Conservation (phyloP, 164 flowering plant species). For the Kalanchoe fedtschenkoi region DNA sequence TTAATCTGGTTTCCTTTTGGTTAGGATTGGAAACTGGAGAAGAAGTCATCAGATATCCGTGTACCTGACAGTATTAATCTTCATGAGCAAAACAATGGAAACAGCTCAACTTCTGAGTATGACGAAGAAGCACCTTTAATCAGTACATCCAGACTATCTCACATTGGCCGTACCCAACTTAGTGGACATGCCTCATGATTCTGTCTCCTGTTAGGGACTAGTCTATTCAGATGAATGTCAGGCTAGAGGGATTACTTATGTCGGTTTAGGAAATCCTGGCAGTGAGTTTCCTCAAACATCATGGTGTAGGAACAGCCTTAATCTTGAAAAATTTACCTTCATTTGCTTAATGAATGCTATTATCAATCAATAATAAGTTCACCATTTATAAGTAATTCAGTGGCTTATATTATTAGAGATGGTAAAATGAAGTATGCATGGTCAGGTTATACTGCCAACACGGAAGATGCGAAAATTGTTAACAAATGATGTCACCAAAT, state of each 20-base stretch:
- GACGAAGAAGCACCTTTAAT: conserved; percentile 87
- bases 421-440: neutral
- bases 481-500: no score
- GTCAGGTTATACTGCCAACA: no score
- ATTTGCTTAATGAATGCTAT: neutral
- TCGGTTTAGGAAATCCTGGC: neutral
- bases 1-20: neutral
- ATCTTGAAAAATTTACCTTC: neutral
- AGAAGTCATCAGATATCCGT: conserved; percentile 70
- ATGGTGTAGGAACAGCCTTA: neutral
- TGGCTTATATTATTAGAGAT: no score
- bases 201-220: neutral
- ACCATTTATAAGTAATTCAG: neutral
- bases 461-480: no score
- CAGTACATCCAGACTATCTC: conserved; percentile 57
- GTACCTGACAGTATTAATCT: conserved; percentile 20
- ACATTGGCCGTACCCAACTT: conserved; percentile 61
- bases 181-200: conserved; percentile 21
- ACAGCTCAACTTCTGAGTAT: conserved; percentile 23
- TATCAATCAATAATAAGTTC: neutral
- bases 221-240: neutral
- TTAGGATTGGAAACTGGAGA: conserved; percentile 77
- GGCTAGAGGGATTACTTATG: neutral
- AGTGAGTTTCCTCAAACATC: neutral
- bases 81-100: conserved; percentile 17